Base-by-base conservation (phyloP, 495 filamentous ascomycete genomes). In the Letharia lupina region DNA sequence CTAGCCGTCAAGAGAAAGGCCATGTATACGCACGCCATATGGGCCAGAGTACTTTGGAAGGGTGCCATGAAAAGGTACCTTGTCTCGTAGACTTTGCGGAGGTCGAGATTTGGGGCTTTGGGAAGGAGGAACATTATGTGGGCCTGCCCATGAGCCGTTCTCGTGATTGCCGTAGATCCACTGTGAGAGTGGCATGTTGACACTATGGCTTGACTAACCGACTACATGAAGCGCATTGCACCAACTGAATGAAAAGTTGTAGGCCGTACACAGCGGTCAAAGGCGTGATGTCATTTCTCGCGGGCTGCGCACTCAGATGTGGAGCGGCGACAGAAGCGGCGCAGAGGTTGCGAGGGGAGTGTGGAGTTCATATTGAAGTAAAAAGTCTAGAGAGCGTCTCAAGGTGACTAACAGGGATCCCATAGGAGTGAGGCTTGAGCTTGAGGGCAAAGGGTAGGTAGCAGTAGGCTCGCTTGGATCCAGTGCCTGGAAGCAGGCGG, bases 41-140 rank as follows among this genome's bases (percentile, higher is more conserved):
- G 40, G 63, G 35, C 52, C 63, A 12, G 52, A 47, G 20, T 65
- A 45, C 16, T 35, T 59, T 58, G 52, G 52, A 16, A 65, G 52
- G 15, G 52, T 58, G 41, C 63, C 41, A 54, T 44, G 40, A 23
- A 58, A 44, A 18, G 52, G 52, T 20, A 58, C 23, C 15, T 45
- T 64, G 16, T 64, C 52, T 20, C 52, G 50, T 33, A 64, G 37
- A 35, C 62, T 28, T 64, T 58, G 50, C 23, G 62, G 9, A 31
- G 62, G 63, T 15, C 52, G 63, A 45, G 40, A 58, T 18, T 65
- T 59, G 8, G 63, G 63, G 11, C 15, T 44, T 35, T 45, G 40
- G 13, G 41, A 42, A 45, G 42, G 63, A 28, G 63, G 63, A 20
- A 59, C 52, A 39, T 59, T 44, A 10, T 59, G 7, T 4, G 52